Evolutionary conservation across 108 stramenopile genomes (phyloP).

Genomic region (Cylindrotheca fusiformis): DNA sequence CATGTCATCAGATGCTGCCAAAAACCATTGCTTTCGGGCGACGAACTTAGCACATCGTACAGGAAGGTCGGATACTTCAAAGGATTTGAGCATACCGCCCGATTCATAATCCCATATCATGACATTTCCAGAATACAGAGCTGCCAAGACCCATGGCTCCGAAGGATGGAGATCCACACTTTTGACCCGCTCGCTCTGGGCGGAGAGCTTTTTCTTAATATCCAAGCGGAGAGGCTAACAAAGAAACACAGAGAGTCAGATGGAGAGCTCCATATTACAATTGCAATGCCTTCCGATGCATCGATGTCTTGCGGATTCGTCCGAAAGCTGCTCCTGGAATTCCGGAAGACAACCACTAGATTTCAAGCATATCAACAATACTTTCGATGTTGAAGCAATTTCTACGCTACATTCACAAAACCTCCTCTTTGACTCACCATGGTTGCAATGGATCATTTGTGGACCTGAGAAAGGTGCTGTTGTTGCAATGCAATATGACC

Average conservation of each 20-base stretch:
- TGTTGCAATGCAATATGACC: too few species aligned
- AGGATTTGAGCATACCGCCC: constrained; percentile 86
- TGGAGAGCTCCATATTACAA: too few species aligned
- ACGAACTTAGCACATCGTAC: constrained; percentile 98
- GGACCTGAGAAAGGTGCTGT: too few species aligned
- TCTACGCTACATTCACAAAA: too few species aligned
- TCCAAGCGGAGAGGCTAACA: constrained; percentile 82
- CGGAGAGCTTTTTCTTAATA: constrained; percentile 88
- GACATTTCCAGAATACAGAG: constrained; percentile 96
- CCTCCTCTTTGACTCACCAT: too few species aligned
- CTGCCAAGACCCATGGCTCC: constrained; percentile 97
- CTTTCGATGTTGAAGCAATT: too few species aligned
- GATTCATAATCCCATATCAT: constrained; percentile 97
- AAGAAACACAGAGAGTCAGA: neutral
- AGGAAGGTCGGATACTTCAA: constrained; percentile 93
- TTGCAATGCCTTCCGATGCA: too few species aligned
- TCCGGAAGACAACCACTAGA: too few species aligned
- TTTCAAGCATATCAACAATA: too few species aligned
- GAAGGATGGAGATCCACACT: constrained; percentile 96
- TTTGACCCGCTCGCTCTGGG: constrained; percentile 94
- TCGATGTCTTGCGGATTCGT: too few species aligned
- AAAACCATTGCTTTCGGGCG: constrained; percentile 95
- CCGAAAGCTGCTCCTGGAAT: too few species aligned
- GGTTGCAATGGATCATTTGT: too few species aligned
- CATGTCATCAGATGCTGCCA: constrained; percentile 94